Base-by-base conservation (phyloP, 1,284 basidiomycete genomes). In the Chalciporus sp. region DNA sequence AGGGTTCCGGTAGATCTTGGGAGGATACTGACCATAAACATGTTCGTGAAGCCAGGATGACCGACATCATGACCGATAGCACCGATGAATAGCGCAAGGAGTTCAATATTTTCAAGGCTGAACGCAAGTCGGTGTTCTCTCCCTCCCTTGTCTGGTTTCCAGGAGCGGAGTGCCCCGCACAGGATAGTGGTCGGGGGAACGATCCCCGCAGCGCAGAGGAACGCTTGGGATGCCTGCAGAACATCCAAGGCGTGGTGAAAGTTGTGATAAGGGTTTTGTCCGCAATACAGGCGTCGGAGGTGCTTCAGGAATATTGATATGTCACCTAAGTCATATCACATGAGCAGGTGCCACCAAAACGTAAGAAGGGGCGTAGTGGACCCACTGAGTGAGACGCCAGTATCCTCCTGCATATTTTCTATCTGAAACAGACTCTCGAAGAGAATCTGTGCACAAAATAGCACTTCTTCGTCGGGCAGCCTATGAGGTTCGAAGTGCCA, bases 31-130 rank as follows among this genome's bases (percentile, higher is more conserved):
- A 93, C 94, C 90, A 97, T 91, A 72, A 96, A 97, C 7, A 84
- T 76, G 68, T 97, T 97, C 43, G 87, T 90, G 52, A 97, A 81
- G 0, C 95, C 95, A 0, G 95, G 95, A 73, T 98, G 95, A 0
- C 93, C 95, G 14, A 94, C 94, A 71, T 98, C 95, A 67, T 98
- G 95, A 0, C 95, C 95, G 61, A 97, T 93, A 35, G 94, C 93
- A 4, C 92, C 94, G 47, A 97, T 78, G 64, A 90, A 88, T 12
- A 97, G 73, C 1, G 89, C 85, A 61, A 97, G 88, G 7, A 97
- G 74, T 66, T 96, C 94, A 57, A 84, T 79, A 14, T 84, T 70
- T 59, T 74, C 73, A 67, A 86, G 67, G 73, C 78, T 74, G 55
- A 80, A 75, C n/a, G 84, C 68, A 51, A 86, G 71, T 19, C 72